Base-by-base conservation (phyloP, 2,329 filamentous ascomycete genomes). In the Fusarium odoratissimum region DNA sequence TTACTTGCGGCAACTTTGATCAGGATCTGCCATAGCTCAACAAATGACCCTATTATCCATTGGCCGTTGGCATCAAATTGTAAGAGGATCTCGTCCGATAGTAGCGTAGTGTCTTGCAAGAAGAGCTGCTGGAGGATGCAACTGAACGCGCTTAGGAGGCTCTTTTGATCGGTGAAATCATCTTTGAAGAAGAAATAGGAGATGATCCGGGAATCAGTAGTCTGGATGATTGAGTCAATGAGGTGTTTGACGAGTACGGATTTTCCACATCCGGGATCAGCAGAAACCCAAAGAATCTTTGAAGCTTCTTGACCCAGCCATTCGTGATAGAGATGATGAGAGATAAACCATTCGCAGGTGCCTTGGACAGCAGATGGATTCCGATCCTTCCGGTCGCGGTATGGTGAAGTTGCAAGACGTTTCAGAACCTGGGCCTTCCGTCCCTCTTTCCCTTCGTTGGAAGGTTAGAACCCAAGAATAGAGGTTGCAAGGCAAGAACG, bases 401-500 rank as follows among this genome's bases (percentile, higher is more conserved):
- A 46, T 5, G 44, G 25, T 0, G 25, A 46, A 16, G 25, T 46
- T 1, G 25, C 25, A 8, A 46, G 25, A 21, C 44, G 25, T 0
- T 46, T 46, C 4, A 30, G 25, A 10, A 46, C 17, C 44, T 46
- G 44, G 8, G 25, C 5, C 21, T 21, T 46, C 4, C 25, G n/a
- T 3, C 12, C 9, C 8, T 46, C 25, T 46, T 25, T 25, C 4
- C 23, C 23, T 25, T 25, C 23, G 1, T 42, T 9, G 9, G n/a
- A 23, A 16, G 8, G 25, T 45, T 5, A 45, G 42, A 12, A 2
- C n/a, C 13, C 10, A 10, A 25, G 6, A 6, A 41, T 16, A 2
- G 3, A 17, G 10, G n/a, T 23, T n/a, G 3, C 11, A 0, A 28
- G 7, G 17, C 4, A 28, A 45, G 23, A 21, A 4, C 7, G 2